Conservation (phyloP, 2,329 filamentous ascomycete species). For the Pseudogymnoascus sp. region DNA sequence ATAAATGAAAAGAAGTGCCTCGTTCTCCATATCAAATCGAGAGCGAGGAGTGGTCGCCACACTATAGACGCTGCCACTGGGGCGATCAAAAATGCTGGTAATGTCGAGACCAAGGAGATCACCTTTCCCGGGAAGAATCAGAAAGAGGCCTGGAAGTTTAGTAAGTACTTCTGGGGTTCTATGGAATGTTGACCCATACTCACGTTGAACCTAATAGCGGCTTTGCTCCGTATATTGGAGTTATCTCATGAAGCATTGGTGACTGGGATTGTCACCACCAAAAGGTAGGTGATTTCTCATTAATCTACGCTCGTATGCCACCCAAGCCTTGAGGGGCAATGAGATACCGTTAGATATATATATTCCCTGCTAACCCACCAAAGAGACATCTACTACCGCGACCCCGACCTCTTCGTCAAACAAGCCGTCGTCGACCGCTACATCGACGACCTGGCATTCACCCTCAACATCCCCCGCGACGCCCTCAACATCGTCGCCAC, state of each 20-base stretch:
- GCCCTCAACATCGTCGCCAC: conserved; percentile 67
- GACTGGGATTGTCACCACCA: conserved; percentile 48
- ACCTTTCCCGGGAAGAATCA: conserved; percentile 41
- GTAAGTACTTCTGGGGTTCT: conserved; percentile 30
- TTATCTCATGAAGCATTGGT: conserved; percentile 51
- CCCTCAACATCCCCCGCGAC: conserved; percentile 55
- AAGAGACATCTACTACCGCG: conserved; percentile 74
- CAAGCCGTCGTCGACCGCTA: conserved; percentile 63
- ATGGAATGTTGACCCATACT: conserved; percentile 12
- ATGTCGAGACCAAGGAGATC: conserved; percentile 14
- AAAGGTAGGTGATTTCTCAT: conserved; percentile 40
- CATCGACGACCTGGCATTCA: conserved; percentile 66
- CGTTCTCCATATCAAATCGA: conserved; percentile 39
- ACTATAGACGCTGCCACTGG: neutral
- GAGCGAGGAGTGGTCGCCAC: conserved; percentile 15
- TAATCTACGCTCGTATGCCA: neutral
- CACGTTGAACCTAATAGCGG: conserved; percentile 34
- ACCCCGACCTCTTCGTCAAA: conserved; percentile 61
- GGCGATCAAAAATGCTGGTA: neutral
- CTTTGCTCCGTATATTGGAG: conserved; percentile 50
- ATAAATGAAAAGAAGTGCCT: conserved; percentile 36
- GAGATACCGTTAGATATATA: neutral
- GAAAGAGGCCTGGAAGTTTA: conserved; percentile 44
- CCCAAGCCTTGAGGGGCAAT: neutral
- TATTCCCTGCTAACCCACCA: neutral